Conservation (phyloP, 768 basidiomycete genomes). For the Lactarius hengduanensis region DNA sequence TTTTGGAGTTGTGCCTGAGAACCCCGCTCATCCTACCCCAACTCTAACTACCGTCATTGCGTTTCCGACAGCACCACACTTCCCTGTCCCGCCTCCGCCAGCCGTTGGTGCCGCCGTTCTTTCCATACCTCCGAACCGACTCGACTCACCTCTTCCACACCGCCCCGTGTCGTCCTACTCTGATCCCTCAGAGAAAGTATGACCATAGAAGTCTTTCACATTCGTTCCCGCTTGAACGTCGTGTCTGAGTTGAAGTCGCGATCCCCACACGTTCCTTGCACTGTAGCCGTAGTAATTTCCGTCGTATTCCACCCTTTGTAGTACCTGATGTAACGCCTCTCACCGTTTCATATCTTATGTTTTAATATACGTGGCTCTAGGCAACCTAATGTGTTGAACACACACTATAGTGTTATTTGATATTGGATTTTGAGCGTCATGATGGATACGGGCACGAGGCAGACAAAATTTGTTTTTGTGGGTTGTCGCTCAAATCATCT, state of each 20-base stretch:
- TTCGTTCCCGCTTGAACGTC: not conserved
- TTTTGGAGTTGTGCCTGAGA: not conserved
- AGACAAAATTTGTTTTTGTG: not conserved
- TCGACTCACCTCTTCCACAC: conserved; percentile 18
- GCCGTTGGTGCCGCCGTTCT: not conserved
- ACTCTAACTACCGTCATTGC: not conserved
- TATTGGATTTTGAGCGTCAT: not conserved
- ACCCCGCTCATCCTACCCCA: not conserved
- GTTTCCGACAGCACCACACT: not conserved
- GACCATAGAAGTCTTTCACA: not conserved
- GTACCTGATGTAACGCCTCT: not conserved
- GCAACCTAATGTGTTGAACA: not conserved
- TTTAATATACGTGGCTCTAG: not conserved
- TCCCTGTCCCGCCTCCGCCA: conserved; percentile 4
- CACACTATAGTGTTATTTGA: not conserved
- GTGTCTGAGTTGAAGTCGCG: not conserved
- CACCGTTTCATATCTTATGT: conserved; percentile 7
- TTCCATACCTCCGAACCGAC: conserved; percentile 2
- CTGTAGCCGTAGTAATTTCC: conserved; percentile 16
- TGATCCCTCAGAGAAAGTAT: conserved; percentile 6
- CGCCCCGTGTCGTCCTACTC: conserved; percentile 3
- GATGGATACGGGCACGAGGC: not conserved
- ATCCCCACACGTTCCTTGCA: not conserved
- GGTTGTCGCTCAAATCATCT: not conserved
- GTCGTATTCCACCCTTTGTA: not conserved